These are phyloP conservation scores for Antarctomyces pellizariae DNA, from an alignment of 495 filamentous ascomycete genomes.

Conservation along the genomic window DNA sequence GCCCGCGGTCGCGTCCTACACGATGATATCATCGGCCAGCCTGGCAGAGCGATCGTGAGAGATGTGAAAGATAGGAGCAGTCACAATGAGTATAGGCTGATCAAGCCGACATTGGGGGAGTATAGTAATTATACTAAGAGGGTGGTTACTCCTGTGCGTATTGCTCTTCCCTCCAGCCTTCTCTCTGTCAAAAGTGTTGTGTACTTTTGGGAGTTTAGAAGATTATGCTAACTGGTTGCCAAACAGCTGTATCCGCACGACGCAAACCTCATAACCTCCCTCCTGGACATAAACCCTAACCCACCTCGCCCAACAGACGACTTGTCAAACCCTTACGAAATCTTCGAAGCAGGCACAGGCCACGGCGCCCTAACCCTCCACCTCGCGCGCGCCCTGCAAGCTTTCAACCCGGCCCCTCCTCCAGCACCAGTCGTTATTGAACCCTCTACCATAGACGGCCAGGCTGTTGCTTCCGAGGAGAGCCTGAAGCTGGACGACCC, in stretches of 20 bases:
- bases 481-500: background rate
- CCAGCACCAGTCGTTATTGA: slow-evolving; percentile 4
- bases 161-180: too few relatives aligned
- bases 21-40: slow-evolving; percentile 38
- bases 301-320: slow-evolving; percentile 14
- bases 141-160: slow-evolving; percentile 51
- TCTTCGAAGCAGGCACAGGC: slow-evolving; percentile 64
- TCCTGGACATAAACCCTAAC: slow-evolving; percentile 46
- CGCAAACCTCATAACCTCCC: slow-evolving; percentile 43
- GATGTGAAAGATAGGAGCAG: slow-evolving; percentile 29
- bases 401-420: slow-evolving; percentile 30
- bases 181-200: background rate
- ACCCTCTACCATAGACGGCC: background rate
- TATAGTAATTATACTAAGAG: slow-evolving; percentile 40
- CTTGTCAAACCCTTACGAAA: slow-evolving; percentile 25
- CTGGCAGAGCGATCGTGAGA: too few relatives aligned
- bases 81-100: slow-evolving; percentile 26
- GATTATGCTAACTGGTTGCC: slow-evolving; percentile 6
- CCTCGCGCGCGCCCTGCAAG: slow-evolving; percentile 51
- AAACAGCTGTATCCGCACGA: slow-evolving; percentile 48
- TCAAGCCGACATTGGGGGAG: slow-evolving; percentile 42
- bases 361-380: slow-evolving; percentile 55
- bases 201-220: background rate
- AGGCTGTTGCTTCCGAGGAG: background rate
- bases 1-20: slow-evolving; percentile 29